Conservation (phyloP, 2,329 filamentous ascomycete genomes). For the Claviceps purpurea region DNA sequence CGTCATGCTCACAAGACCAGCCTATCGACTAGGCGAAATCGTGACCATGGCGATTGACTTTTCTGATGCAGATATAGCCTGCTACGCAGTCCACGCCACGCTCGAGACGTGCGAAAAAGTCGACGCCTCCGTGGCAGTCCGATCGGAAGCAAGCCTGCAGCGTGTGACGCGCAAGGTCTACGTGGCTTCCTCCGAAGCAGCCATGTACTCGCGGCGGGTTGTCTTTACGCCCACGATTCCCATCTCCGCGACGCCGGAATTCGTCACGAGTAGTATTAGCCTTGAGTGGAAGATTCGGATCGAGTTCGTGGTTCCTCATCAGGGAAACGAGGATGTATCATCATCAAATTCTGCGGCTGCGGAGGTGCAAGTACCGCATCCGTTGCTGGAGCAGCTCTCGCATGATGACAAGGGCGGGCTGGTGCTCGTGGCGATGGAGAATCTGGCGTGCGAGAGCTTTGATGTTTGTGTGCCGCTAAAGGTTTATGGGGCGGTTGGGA, state of each 20-base stretch:
- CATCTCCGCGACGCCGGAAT: constrained; percentile 71
- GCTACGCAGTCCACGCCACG: constrained; percentile 71
- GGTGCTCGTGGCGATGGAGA: constrained; percentile 65
- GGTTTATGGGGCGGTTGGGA: constrained; percentile 57
- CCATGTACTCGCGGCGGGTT: constrained; percentile 65
- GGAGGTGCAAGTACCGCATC: constrained; percentile 16
- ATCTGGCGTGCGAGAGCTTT: constrained; percentile 74
- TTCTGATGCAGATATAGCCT: constrained; percentile 59
- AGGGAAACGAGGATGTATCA: constrained; percentile 12
- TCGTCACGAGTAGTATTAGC: constrained; percentile 77
- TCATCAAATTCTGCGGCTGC: constrained; percentile 5
- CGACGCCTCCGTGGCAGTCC: constrained; percentile 64
- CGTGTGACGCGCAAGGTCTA: constrained; percentile 76
- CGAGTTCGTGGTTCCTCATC: constrained; percentile 75
- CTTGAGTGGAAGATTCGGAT: constrained; percentile 81
- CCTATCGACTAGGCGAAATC: constrained; percentile 79
- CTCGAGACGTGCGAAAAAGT: constrained; percentile 82
- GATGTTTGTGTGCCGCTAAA: constrained; percentile 75
- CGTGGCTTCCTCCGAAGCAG: constrained; percentile 65
- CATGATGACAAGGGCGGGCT: constrained; percentile 63
- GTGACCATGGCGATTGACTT: constrained; percentile 81
- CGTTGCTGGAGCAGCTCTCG: constrained; percentile 65
- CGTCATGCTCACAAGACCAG: constrained; percentile 74
- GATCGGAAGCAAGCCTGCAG: constrained; percentile 74
- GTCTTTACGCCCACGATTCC: constrained; percentile 79